Evolutionary conservation across 768 basidiomycete species (phyloP).

Genomic region (Phylloporus sp.): DNA sequence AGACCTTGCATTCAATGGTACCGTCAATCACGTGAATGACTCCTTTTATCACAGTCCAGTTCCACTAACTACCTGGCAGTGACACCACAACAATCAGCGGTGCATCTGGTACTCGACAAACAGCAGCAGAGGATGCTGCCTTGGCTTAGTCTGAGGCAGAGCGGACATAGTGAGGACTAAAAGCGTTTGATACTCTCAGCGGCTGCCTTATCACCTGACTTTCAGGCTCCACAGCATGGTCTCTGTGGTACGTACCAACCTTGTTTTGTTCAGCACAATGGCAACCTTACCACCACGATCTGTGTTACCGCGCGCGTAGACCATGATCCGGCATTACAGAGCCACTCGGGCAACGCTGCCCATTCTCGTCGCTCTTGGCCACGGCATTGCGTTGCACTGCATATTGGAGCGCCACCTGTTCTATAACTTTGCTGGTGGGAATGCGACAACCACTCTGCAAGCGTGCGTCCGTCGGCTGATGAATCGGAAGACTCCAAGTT

Average conservation of each 20-base stretch:
- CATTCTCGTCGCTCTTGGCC: background rate
- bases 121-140: too few species aligned
- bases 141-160: too few species aligned
- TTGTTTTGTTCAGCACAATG: background rate
- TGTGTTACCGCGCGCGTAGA: background rate
- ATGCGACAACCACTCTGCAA: too few species aligned
- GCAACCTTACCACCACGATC: background rate
- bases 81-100: background rate
- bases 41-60: background rate
- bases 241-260: background rate
- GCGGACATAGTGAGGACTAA: too few species aligned
- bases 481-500: background rate
- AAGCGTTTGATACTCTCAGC: too few species aligned
- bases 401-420: background rate
- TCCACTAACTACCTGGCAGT: slow-evolving; percentile 1
- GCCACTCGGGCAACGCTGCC: background rate
- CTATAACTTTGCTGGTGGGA: background rate
- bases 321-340: background rate
- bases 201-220: background rate
- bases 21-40: slow-evolving; percentile 13
- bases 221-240: background rate
- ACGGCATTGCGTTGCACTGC: background rate
- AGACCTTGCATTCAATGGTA: background rate
- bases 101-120: too few species aligned
- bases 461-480: background rate